Base-by-base conservation (phyloP, 805 yeast species). In the Candida hungchunana region DNA sequence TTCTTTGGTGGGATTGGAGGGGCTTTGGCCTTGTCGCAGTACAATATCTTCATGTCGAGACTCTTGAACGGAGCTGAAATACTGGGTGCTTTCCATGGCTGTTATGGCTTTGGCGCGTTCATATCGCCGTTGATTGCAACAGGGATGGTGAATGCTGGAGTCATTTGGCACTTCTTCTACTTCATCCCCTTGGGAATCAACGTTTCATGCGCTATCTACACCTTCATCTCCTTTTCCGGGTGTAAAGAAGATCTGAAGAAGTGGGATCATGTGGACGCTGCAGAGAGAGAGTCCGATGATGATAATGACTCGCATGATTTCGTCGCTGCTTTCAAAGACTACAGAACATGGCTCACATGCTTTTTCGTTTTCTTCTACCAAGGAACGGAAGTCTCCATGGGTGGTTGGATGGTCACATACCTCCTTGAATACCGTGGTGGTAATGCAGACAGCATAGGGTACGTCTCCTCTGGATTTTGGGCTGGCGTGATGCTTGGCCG, bases 391-490 rank as follows among this genome's bases (percentile, higher is more conserved):
- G 83, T 78, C 18, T 56, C 78, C 1, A 48, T 77, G 48, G 82
- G 79, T 12, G 82, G 82, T 15, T 79, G 84, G 85, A 64, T 71
- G 27, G 79, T 76, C 20, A 75, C 84, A 2, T 79, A 64, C 48
- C 56, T 79, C 41, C 62, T 74, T 24, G 71, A 67, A 18, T 73
- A 73, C 43, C 62, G 82, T 29, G 57, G 62, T 23, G 81, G 75
- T 3, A 50, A 60, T 34, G 44, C 55, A 4, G 38, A 49, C 1
- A 49, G 64, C 8, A 63, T 68, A 33, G 82, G 83, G 18, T 77
- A 75, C 48, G 77, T 76, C 16, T 69, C 79, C 0, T 70, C 82
- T 9, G 84, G 83, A 0, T 75, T 71, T 46, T 79, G 84, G 84
- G 75, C 67, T 15, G 86, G 86, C 11, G 57, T 79, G 20, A 73